Evolutionary conservation across 2,329 filamentous ascomycete genomes (phyloP).

Genomic region (Paraphoma chrysanthemicola): DNA sequence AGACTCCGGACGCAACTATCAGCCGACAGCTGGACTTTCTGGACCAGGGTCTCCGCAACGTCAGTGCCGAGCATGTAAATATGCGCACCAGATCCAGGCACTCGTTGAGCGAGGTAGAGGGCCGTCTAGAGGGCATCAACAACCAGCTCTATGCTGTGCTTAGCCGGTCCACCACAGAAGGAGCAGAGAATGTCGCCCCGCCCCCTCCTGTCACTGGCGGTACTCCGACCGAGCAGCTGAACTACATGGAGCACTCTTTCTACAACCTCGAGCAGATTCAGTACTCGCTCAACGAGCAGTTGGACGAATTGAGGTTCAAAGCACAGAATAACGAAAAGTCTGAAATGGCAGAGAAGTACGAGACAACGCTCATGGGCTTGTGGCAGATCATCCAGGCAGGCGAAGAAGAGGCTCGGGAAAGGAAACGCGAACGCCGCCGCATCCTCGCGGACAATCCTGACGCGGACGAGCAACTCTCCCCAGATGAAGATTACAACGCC

Average conservation of each 20-base stretch:
- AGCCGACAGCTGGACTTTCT: slow-evolving; percentile 74
- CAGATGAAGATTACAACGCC: slow-evolving; percentile 65
- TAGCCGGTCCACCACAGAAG: slow-evolving; percentile 58
- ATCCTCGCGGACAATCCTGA: slow-evolving; percentile 60
- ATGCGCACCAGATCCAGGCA: slow-evolving; percentile 36
- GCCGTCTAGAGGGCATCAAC: slow-evolving; percentile 62
- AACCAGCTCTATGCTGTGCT: slow-evolving; percentile 63
- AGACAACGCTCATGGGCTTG: slow-evolving; percentile 57
- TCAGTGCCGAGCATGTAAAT: slow-evolving; percentile 63
- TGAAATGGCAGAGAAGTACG: slow-evolving; percentile 52
- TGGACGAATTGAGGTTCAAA: slow-evolving; percentile 34
- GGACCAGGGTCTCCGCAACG: slow-evolving; percentile 67
- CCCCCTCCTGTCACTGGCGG: slow-evolving; percentile 65
- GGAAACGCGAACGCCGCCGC: slow-evolving; percentile 43
- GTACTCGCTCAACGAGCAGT: slow-evolving; percentile 37
- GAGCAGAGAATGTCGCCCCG: slow-evolving; percentile 58
- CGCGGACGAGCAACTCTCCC: slow-evolving; percentile 67
- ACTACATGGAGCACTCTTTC: slow-evolving; percentile 70
- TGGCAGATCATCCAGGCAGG: slow-evolving; percentile 60
- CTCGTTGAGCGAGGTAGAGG: slow-evolving; percentile 41
- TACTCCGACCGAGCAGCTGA: slow-evolving; percentile 70
- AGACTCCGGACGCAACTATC: slow-evolving; percentile 37
- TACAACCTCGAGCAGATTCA: slow-evolving; percentile 50
- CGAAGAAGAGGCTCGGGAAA: slow-evolving; percentile 50
- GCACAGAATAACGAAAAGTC: slow-evolving; percentile 22